Evolutionary conservation across 352 stramenopile genomes (phyloP).

Genomic region (Globisporangium nunn): DNA sequence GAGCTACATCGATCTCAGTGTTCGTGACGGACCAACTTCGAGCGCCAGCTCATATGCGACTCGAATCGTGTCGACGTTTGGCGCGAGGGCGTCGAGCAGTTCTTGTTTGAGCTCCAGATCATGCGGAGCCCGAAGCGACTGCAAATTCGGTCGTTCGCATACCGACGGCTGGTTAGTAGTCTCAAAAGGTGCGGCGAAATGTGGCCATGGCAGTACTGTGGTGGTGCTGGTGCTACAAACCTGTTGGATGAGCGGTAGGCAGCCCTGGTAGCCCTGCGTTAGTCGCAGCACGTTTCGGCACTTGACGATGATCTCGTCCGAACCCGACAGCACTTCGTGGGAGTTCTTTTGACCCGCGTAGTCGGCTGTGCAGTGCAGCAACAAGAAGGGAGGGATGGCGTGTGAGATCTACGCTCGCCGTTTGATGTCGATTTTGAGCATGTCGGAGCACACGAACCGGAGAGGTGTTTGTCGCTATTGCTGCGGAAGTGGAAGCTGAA

Average conservation of each 20-base stretch:
- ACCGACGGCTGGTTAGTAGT: too few species aligned
- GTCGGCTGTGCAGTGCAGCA: constrained; percentile 2
- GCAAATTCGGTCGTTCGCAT: neutral
- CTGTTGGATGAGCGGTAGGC: constrained; percentile 38
- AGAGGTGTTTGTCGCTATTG: constrained; percentile 29
- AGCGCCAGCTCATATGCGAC: constrained; percentile 33
- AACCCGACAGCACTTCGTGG: constrained; percentile 30
- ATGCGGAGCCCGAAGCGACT: constrained; percentile 31
- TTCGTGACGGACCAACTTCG: constrained; percentile 25
- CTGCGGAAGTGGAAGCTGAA: constrained; percentile 17
- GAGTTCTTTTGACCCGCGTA: constrained; percentile 27
- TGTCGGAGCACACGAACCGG: constrained; percentile 13
- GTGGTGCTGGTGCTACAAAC: constrained; percentile 1
- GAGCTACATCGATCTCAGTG: neutral
- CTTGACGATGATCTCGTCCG: constrained; percentile 30
- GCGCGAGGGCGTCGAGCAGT: constrained; percentile 24
- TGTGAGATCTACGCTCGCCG: neutral
- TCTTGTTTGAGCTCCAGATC: constrained; percentile 30
- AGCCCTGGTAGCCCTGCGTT: constrained; percentile 41
- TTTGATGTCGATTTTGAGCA: too few species aligned
- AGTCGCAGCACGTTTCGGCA: constrained; percentile 21
- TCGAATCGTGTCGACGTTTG: constrained; percentile 34
- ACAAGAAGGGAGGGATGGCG: neutral
- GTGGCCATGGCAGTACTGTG: neutral
- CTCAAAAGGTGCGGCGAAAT: neutral